Conservation (phyloP, 495 filamentous ascomycete species). For the Xylaria castorea region DNA sequence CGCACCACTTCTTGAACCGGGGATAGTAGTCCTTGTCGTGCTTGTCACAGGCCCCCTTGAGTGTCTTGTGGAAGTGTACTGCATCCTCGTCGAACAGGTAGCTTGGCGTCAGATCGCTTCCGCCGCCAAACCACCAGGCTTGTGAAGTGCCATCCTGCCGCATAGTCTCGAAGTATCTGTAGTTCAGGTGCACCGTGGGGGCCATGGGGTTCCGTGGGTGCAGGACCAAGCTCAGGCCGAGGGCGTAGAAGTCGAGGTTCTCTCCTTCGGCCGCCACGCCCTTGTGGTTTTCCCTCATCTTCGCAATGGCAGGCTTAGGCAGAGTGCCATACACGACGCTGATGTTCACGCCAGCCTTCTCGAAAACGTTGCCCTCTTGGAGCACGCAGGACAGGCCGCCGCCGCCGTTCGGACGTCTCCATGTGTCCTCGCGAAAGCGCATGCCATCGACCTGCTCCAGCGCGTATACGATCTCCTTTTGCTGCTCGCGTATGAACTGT, state of each 20-base stretch:
- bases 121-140: constrained; percentile 98
- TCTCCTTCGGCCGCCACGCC: constrained; percentile 71
- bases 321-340: constrained; percentile 93
- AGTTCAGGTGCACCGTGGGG: constrained; percentile 97
- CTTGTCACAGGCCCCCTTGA: constrained; percentile 92
- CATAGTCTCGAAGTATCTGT: constrained; percentile 97
- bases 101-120: constrained; percentile 89
- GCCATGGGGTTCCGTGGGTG: constrained; percentile 96
- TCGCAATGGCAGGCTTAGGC: constrained; percentile 83
- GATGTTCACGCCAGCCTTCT: constrained; percentile 97
- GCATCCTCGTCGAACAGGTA: constrained; percentile 98
- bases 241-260: constrained; percentile 90
- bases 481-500: constrained; percentile 88
- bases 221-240: constrained; percentile 88
- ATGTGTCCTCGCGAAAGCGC: constrained; percentile 81
- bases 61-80: constrained; percentile 91
- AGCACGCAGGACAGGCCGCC: constrained; percentile 90
- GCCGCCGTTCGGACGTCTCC: constrained; percentile 82
- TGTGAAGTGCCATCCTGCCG: constrained; percentile 74
- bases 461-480: constrained; percentile 81
- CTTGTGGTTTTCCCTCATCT: constrained; percentile 97
- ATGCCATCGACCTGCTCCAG: constrained; percentile 83
- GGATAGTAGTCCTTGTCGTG: constrained; percentile 94
- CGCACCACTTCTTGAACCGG: constrained; percentile 97
- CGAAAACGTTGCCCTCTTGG: constrained; percentile 95